Evolutionary conservation across 768 basidiomycete species (phyloP).

Genomic region (Strobilomyces echinocephalus): DNA sequence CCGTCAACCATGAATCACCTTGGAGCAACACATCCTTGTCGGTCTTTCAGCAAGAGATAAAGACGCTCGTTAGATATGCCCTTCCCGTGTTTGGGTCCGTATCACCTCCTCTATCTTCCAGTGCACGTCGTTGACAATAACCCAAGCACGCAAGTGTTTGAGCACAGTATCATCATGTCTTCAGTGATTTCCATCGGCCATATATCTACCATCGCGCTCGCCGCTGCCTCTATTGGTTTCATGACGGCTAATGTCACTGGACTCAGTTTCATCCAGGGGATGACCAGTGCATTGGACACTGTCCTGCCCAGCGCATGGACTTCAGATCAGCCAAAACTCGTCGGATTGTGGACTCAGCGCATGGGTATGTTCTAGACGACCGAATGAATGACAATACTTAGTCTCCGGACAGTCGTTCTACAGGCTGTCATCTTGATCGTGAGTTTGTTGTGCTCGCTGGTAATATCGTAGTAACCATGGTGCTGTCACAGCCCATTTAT

Average conservation of each 20-base stretch:
- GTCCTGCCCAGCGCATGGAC: constrained; percentile 95
- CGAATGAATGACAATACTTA: background rate
- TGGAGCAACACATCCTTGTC: constrained; percentile 15
- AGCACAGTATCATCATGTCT: constrained; percentile 82
- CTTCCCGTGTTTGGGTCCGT: constrained; percentile 72
- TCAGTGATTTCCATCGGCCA: constrained; percentile 91
- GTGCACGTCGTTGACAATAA: background rate
- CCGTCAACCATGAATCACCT: constrained; percentile 31
- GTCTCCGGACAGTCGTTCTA: constrained; percentile 10
- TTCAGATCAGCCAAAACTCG: constrained; percentile 72
- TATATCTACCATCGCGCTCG: constrained; percentile 83
- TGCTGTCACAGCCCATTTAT: constrained; percentile 42
- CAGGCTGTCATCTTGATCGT: constrained; percentile 46
- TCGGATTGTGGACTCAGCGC: constrained; percentile 87
- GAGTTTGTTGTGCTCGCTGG: constrained; percentile 21
- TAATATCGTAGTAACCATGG: background rate
- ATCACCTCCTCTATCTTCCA: background rate
- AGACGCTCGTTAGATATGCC: constrained; percentile 58
- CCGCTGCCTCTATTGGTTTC: constrained; percentile 70
- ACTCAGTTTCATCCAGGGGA: constrained; percentile 73
- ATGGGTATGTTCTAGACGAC: constrained; percentile 51
- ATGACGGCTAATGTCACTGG: constrained; percentile 63
- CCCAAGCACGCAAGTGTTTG: constrained; percentile 63
- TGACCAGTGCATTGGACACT: constrained; percentile 84
- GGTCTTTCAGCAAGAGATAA: constrained; percentile 5